Evolutionary conservation across 2,329 filamentous ascomycete species (phyloP).

Genomic region (Pseudodiploospora longispora): DNA sequence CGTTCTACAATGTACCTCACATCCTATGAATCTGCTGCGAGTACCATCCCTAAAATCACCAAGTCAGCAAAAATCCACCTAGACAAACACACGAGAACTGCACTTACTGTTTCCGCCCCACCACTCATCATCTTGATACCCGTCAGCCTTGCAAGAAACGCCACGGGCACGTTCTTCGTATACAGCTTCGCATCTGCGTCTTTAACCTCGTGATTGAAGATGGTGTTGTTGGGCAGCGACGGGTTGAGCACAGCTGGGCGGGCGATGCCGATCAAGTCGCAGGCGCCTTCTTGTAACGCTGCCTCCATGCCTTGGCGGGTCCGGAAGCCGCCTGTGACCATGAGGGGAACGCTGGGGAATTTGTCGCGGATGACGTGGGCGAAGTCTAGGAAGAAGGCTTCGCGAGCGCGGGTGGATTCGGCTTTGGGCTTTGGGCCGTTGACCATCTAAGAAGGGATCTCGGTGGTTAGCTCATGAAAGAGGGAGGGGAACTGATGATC

Average conservation of each 20-base stretch:
- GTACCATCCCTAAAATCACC: slow-evolving; percentile 2
- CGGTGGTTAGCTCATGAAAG: too few species aligned
- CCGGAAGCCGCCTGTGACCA: slow-evolving; percentile 58
- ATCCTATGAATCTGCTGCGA: slow-evolving; percentile 3
- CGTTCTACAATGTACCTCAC: too few species aligned
- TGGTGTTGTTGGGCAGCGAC: slow-evolving; percentile 23
- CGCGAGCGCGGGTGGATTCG: slow-evolving; percentile 39
- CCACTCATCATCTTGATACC: slow-evolving; percentile 10
- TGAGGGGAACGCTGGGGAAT: slow-evolving; percentile 37
- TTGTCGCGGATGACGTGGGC: slow-evolving; percentile 39
- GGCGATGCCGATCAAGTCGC: slow-evolving; percentile 34
- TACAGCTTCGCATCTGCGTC: slow-evolving; percentile 26
- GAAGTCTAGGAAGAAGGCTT: slow-evolving; percentile 64
- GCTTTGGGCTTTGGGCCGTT: neutral
- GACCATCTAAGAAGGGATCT: neutral
- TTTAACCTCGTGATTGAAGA: slow-evolving; percentile 26
- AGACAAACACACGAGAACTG: neutral
- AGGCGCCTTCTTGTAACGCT: slow-evolving; percentile 28
- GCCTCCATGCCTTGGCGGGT: slow-evolving; percentile 34
- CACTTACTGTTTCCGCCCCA: slow-evolving; percentile 11
- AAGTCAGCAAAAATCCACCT: neutral
- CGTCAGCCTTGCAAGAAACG: slow-evolving; percentile 16
- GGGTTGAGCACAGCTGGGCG: slow-evolving; percentile 32
- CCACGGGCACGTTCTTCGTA: slow-evolving; percentile 15
- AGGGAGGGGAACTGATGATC: too few species aligned